These are phyloP conservation scores for Neospora caninum DNA, from an alignment of 169 alveolate genomes.

Conservation along the genomic window DNA sequence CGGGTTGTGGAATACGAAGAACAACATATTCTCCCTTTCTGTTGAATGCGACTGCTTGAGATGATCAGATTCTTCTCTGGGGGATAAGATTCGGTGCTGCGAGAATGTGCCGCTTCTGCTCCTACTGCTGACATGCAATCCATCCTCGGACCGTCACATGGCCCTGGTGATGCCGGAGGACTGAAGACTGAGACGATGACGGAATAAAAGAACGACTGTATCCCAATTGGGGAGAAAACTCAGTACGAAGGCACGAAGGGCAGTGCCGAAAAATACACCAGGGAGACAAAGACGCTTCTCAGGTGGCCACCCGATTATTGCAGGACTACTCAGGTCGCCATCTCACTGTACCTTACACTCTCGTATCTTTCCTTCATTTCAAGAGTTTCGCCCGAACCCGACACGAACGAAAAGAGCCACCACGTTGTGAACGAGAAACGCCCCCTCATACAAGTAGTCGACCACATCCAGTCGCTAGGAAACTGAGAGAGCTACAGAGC, in stretches of 20 bases:
- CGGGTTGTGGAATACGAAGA: not conserved
- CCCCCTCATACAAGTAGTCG: not conserved
- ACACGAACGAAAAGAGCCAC: not conserved
- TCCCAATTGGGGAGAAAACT: not conserved
- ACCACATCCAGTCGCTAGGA: not conserved
- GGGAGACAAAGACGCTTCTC: conserved; percentile 28
- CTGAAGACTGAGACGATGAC: not conserved
- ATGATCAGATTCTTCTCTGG: not conserved
- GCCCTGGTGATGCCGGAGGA: conserved; percentile 23
- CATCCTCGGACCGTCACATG: conserved; percentile 27
- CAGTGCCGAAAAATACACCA: not conserved
- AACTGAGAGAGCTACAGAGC: not conserved
- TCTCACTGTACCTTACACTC: not conserved
- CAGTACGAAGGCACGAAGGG: not conserved
- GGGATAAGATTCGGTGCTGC: not conserved
- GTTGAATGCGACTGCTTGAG: not conserved
- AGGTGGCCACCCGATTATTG: not conserved
- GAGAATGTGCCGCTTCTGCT: conserved; percentile 36
- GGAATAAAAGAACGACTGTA: not conserved
- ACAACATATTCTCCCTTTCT: conserved; percentile 15
- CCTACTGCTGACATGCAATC: conserved; percentile 37
- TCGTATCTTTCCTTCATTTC: not conserved
- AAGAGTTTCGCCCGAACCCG: conserved; percentile 2
- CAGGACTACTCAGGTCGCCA: conserved; percentile 21
- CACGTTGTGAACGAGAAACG: not conserved